A percentile compares a stretch with the other conserved stretches of the same genome.
Conservation (phyloP, 192 early-diverging fungal species). For the Backusella parvicylindrica region DNA sequence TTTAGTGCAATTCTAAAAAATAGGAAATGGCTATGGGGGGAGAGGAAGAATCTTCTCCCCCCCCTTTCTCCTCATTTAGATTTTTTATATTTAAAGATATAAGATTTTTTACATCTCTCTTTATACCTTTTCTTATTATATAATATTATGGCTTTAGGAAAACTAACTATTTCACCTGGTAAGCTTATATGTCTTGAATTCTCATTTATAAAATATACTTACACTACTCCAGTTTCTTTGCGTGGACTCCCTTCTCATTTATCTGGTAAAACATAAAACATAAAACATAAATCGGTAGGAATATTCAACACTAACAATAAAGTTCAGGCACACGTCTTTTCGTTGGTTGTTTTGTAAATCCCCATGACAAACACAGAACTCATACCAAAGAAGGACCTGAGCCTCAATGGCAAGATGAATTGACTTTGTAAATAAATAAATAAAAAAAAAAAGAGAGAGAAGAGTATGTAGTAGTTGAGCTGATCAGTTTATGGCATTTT, state of each 20-base stretch:
- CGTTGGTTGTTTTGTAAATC: constrained; percentile 29
- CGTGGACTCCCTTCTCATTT: not conserved
- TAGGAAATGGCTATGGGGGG: not conserved
- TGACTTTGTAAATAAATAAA: constrained; percentile 16
- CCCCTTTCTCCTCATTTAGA: not conserved
- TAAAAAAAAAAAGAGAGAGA: not conserved
- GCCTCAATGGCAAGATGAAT: constrained; percentile 25
- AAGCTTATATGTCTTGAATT: not conserved
- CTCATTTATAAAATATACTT: too few relatives aligned
- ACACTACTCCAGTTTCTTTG: constrained; percentile 9
- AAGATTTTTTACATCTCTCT: not conserved
- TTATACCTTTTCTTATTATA: not conserved
- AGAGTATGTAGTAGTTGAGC: not conserved
- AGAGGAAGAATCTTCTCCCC: not conserved
- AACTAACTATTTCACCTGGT: constrained; percentile 8
- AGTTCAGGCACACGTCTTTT: constrained; percentile 13
- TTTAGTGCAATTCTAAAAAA: not conserved
- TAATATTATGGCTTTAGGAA: constrained; percentile 11
- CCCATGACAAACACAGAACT: constrained; percentile 33
- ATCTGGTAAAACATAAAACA: too few relatives aligned
- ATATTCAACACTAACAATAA: not conserved
- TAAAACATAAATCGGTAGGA: not conserved
- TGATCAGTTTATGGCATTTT: not conserved
- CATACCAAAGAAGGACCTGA: constrained; percentile 20
- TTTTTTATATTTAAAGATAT: not conserved